These are phyloP conservation scores for Nicotiana attenuata DNA, from an alignment of 257 asterid species.

Conservation along the genomic window DNA sequence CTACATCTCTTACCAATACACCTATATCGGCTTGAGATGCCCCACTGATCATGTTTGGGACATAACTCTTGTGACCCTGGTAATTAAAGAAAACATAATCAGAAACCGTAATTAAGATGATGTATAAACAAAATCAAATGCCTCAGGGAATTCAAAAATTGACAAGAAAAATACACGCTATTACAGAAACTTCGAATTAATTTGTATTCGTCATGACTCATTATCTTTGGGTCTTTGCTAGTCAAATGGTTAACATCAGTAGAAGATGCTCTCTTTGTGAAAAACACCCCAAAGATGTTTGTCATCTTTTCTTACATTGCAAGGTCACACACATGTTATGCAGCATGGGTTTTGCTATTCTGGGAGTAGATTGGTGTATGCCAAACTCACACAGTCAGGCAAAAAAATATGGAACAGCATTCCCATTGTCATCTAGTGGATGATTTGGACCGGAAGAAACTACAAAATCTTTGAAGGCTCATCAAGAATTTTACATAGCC, in stretches of 20 bases:
- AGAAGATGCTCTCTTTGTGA: no score
- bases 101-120: neutral
- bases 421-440: no score
- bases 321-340: no score
- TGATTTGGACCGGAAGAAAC: no score
- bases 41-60: conserved; percentile 96
- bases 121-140: neutral
- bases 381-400: no score
- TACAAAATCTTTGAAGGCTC: no score
- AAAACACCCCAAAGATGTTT: no score
- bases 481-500: no score
- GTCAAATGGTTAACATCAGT: neutral
- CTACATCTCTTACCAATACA: conserved; percentile 55
- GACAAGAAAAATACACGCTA: neutral
- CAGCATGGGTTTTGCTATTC: no score
- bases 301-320: no score
- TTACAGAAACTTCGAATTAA: neutral
- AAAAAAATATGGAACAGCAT: no score
- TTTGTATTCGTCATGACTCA: neutral
- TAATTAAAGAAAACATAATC: neutral
- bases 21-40: conserved; percentile 99
- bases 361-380: no score
- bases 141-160: neutral
- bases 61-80: conserved; percentile 97
- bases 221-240: neutral